Evolutionary conservation across 75 land plant genomes (phyloP).

Genomic region (Chamaecyparis obtusa): DNA sequence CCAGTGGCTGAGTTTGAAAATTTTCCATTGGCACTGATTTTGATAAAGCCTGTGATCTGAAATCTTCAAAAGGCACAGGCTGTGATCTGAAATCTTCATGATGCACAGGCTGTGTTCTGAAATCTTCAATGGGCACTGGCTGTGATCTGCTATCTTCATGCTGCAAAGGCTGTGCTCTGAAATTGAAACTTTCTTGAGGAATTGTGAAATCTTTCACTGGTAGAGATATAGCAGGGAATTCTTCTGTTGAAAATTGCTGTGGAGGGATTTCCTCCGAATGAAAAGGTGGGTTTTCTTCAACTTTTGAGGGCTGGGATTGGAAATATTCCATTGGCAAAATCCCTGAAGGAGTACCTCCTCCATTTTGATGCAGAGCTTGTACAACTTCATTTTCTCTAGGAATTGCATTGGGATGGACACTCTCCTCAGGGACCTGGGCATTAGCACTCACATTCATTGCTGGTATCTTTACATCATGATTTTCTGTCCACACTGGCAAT

Average conservation of each 20-base stretch:
- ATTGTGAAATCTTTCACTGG: background rate
- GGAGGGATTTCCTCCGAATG: background rate
- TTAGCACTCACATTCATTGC: background rate
- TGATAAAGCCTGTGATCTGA: background rate
- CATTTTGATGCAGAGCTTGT: background rate
- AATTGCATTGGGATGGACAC: background rate
- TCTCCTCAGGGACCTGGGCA: background rate
- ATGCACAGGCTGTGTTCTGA: background rate
- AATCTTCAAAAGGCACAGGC: constrained; percentile 5
- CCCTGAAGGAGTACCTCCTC: background rate
- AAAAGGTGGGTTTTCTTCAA: background rate
- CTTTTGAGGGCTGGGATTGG: background rate
- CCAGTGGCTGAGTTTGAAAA: constrained; percentile 2
- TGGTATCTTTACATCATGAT: background rate
- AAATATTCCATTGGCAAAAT: background rate
- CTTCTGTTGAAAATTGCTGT: background rate
- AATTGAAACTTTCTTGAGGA: background rate
- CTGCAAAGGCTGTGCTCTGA: constrained; percentile 1
- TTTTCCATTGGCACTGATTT: background rate
- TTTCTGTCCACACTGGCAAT: background rate
- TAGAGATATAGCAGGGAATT: background rate
- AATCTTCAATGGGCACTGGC: background rate
- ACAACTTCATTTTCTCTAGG: background rate
- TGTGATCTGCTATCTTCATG: constrained; percentile 10
- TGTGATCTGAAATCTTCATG: constrained; percentile 4